Percentiles rank a stretch among this genome's conserved stretches.
Evolutionary conservation across 2,329 filamentous ascomycete species (phyloP).

Genomic region (Cladosporium oxysporum): DNA sequence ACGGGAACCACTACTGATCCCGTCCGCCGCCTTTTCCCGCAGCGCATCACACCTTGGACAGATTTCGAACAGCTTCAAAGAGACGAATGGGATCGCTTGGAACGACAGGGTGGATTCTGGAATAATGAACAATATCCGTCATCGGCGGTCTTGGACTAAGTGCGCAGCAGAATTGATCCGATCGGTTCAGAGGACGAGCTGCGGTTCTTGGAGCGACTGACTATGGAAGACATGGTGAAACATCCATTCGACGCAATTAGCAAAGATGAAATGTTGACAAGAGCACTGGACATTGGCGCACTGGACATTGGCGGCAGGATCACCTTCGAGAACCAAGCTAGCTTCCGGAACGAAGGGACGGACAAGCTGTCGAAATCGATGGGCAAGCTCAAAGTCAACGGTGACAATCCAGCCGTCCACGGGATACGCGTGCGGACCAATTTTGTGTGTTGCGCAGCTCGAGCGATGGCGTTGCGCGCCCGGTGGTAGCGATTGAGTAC

Average conservation of each 20-base stretch:
- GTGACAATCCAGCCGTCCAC: not conserved
- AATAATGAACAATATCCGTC: not conserved
- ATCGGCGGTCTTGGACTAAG: not conserved
- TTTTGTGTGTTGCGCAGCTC: constrained; percentile 12
- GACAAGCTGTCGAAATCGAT: not conserved
- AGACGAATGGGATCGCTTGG: constrained; percentile 4
- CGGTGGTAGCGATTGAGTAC: constrained; percentile 19
- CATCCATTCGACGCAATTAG: not conserved
- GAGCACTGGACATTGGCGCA: not conserved
- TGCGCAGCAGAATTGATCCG: not conserved
- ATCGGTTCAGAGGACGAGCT: not conserved
- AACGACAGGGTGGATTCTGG: not conserved
- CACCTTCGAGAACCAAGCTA: constrained; percentile 5
- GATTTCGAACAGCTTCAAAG: constrained; percentile 2
- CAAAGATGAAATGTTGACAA: not conserved
- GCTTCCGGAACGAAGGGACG: not conserved
- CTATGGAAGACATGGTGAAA: constrained; percentile 2
- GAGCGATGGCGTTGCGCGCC: not conserved
- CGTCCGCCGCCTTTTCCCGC: constrained; percentile 1
- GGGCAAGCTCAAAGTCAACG: not conserved
- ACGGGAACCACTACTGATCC: constrained; percentile 1
- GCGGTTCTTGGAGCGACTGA: not conserved
- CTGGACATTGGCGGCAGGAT: too few relatives aligned
- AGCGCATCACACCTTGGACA: not conserved
- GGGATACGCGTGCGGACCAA: constrained; percentile 9